Evolutionary conservation across 352 stramenopile species (phyloP).

Genomic region (Peronospora tabacina): DNA sequence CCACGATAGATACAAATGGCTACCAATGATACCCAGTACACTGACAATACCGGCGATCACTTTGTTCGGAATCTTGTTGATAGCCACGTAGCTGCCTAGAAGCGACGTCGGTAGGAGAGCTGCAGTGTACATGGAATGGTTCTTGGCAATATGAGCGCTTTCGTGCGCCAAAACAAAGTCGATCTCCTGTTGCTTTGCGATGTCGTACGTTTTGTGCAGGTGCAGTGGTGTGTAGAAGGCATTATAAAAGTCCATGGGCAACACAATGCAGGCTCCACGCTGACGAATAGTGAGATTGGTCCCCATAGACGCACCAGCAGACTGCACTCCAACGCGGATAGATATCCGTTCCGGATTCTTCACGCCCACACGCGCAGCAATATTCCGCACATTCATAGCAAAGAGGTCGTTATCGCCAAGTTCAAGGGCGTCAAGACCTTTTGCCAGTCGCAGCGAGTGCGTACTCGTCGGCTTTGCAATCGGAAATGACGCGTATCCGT

Average conservation of each 20-base stretch:
- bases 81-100: slow-evolving; percentile 40
- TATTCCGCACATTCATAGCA: slow-evolving; percentile 49
- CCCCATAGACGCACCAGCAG: slow-evolving; percentile 52
- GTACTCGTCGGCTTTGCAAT: slow-evolving; percentile 52
- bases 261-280: slow-evolving; percentile 54
- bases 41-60: slow-evolving; percentile 44
- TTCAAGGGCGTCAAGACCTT: slow-evolving; percentile 46
- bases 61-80: slow-evolving; percentile 74
- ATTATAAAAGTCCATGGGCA: slow-evolving; percentile 77
- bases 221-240: slow-evolving; percentile 56
- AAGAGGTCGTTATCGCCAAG: slow-evolving; percentile 52
- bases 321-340: slow-evolving; percentile 56
- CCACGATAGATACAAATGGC: slow-evolving; percentile 70
- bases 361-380: slow-evolving; percentile 56
- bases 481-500: slow-evolving; percentile 38
- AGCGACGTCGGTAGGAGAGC: slow-evolving; percentile 57
- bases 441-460: slow-evolving; percentile 48
- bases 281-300: slow-evolving; percentile 49
- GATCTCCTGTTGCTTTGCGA: slow-evolving; percentile 64
- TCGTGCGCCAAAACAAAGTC: slow-evolving; percentile 81
- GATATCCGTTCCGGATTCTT: slow-evolving; percentile 60
- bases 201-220: slow-evolving; percentile 41
- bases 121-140: slow-evolving; percentile 61
- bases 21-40: slow-evolving; percentile 34
- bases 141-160: slow-evolving; percentile 74